Percentiles rank a stretch among this genome's conserved stretches.
These are phyloP conservation scores for Cicer pinnatifidum DNA, from an alignment of 306 rosid species.

Conservation along the genomic window DNA sequence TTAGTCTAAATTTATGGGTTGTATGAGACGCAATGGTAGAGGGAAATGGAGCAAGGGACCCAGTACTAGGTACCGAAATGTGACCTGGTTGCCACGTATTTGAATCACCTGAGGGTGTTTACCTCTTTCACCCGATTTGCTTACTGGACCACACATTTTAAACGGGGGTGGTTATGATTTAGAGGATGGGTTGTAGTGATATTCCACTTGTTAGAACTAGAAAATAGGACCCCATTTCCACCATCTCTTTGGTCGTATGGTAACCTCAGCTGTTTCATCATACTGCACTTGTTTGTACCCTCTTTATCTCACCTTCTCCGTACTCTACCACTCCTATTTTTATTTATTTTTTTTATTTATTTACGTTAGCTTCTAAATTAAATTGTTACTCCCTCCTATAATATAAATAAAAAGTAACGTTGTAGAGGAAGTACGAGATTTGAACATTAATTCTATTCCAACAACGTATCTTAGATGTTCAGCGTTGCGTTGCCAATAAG, in stretches of 20 bases:
- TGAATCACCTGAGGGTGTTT: conserved; percentile 43
- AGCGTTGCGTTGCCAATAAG: conserved; percentile 57
- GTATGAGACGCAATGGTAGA: conserved; percentile 35
- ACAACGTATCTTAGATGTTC: conserved; percentile 51
- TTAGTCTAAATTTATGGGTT: neutral
- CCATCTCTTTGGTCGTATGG: conserved; percentile 40
- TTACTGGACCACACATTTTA: conserved; percentile 49
- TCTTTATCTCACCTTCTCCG: conserved; percentile 31
- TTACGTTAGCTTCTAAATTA: no score
- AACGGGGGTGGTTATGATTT: conserved; percentile 67
- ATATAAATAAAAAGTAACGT: no score
- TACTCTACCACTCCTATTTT: neutral
- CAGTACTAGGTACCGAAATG: conserved; percentile 25
- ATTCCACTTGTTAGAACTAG: conserved; percentile 41
- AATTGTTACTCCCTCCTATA: no score
- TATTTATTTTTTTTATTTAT: neutral
- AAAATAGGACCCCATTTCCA: conserved; percentile 49
- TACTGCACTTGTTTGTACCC: conserved; percentile 35
- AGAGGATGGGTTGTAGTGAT: conserved; percentile 54
- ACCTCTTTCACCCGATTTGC: conserved; percentile 19
- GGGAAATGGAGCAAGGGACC: conserved; percentile 41
- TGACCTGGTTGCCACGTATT: conserved; percentile 37
- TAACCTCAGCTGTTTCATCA: conserved; percentile 46
- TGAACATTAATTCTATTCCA: conserved; percentile 5
- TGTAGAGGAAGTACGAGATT: neutral